These are phyloP conservation scores for Letharia lupina DNA, from an alignment of 495 filamentous ascomycete genomes.

Conservation along the genomic window DNA sequence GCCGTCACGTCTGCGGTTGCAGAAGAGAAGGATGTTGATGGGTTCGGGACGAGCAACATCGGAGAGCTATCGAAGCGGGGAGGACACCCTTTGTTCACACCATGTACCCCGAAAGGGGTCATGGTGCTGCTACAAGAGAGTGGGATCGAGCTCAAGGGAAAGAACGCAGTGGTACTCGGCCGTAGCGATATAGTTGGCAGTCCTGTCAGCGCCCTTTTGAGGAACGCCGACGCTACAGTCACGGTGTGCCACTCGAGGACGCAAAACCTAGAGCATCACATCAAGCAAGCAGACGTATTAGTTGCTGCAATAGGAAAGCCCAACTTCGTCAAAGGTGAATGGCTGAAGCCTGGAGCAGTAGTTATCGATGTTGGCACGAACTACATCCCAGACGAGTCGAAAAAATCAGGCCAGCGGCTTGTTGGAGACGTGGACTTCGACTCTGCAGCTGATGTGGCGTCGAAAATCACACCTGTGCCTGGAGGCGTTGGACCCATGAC, in stretches of 20 bases:
- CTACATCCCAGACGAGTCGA: conserved; percentile 86
- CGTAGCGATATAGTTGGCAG: conserved; percentile 96
- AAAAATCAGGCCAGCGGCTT: conserved; percentile 87
- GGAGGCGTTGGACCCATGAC: conserved; percentile 98
- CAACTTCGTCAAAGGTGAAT: conserved; percentile 84
- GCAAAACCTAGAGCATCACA: conserved; percentile 54
- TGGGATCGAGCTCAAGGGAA: conserved; percentile 74
- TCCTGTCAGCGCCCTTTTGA: conserved; percentile 89
- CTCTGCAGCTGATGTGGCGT: conserved; percentile 75
- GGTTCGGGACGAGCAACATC: conserved; percentile 88
- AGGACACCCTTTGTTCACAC: conserved; percentile 75
- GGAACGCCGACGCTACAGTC: conserved; percentile 92
- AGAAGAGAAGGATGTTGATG: conserved; percentile 95
- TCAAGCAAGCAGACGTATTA: conserved; percentile 82
- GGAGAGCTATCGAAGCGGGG: conserved; percentile 93
- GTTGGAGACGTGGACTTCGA: conserved; percentile 95
- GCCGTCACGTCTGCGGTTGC: conserved; percentile 80
- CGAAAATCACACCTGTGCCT: conserved; percentile 93
- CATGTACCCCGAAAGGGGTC: conserved; percentile 94
- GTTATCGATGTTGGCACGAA: conserved; percentile 98
- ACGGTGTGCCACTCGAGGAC: conserved; percentile 93
- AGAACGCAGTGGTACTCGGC: conserved; percentile 90
- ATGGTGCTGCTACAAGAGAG: conserved; percentile 84
- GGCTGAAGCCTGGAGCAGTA: conserved; percentile 86
- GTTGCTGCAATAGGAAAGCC: conserved; percentile 87